Conservation (phyloP, 345 rosid genomes). For the Pistacia vera region DNA sequence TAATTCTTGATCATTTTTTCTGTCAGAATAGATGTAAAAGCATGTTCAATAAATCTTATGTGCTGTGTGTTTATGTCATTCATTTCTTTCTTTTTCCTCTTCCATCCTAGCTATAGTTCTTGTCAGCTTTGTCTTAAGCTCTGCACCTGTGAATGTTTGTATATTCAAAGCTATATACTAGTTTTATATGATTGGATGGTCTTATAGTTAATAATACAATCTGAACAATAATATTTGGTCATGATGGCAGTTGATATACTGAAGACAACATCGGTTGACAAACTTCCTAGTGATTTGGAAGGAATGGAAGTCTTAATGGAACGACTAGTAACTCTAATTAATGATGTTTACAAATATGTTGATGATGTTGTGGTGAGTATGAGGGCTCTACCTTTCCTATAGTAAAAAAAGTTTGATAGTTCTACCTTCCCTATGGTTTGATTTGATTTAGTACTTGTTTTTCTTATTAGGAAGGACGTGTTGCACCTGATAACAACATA, state of each 20-base stretch:
- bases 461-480: constrained; percentile 67
- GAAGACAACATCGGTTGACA: constrained; percentile 70
- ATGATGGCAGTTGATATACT: constrained; percentile 60
- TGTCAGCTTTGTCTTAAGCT: background rate
- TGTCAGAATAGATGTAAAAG: background rate
- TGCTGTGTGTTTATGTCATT: constrained; percentile 2
- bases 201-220: background rate
- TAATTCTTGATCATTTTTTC: background rate
- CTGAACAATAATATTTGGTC: constrained; percentile 9
- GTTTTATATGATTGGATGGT: background rate
- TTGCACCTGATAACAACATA: constrained; percentile 64
- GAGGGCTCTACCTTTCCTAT: background rate
- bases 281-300: constrained; percentile 93
- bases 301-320: constrained; percentile 95
- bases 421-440: background rate
- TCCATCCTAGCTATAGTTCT: no score
- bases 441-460: constrained; percentile 1
- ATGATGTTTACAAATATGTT: constrained; percentile 76
- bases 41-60: background rate
- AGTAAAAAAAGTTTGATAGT: background rate
- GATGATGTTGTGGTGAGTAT: constrained; percentile 83
- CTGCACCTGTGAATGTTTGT: background rate
- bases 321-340: constrained; percentile 62
- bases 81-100: background rate
- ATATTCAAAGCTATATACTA: background rate